Evolutionary conservation across 2,329 filamentous ascomycete species (phyloP).

Genomic region (Chaetothyriales sp.): DNA sequence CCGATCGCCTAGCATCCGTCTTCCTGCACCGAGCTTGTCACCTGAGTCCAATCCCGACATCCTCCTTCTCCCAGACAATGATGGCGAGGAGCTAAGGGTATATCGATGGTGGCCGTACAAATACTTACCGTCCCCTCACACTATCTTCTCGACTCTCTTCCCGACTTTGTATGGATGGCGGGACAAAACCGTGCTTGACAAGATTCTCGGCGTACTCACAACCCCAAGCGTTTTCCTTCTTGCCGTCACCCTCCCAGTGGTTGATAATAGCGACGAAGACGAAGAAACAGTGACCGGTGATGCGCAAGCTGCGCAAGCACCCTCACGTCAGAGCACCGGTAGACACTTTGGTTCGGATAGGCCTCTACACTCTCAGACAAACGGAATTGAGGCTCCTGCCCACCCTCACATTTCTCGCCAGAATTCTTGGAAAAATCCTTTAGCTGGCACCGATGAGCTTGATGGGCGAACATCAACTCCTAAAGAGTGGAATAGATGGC

Average conservation of each 20-base stretch:
- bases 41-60: conserved; percentile 29
- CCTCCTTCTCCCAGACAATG: conserved; percentile 25
- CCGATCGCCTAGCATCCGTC: conserved; percentile 41
- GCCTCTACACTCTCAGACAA: conserved; percentile 4
- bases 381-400: not conserved
- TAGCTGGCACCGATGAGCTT: conserved; percentile 24
- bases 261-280: conserved; percentile 53
- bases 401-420: conserved; percentile 11
- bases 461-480: conserved; percentile 18
- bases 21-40: conserved; percentile 40
- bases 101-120: conserved; percentile 72
- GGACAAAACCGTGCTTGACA: conserved; percentile 74
- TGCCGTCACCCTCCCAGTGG: conserved; percentile 80
- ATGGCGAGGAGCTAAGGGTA: conserved; percentile 27
- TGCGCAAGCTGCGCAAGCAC: not conserved
- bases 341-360: not conserved
- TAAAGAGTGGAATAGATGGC: conserved; percentile 77
- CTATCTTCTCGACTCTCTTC: conserved; percentile 63
- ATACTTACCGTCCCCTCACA: conserved; percentile 56
- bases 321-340: not conserved
- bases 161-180: conserved; percentile 74
- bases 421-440: conserved; percentile 28
- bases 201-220: conserved; percentile 64
- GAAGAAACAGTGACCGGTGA: conserved; percentile 29
- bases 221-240: conserved; percentile 84